These are phyloP conservation scores for Boletellus emodensis DNA, from an alignment of 768 basidiomycete genomes.

Conservation along the genomic window DNA sequence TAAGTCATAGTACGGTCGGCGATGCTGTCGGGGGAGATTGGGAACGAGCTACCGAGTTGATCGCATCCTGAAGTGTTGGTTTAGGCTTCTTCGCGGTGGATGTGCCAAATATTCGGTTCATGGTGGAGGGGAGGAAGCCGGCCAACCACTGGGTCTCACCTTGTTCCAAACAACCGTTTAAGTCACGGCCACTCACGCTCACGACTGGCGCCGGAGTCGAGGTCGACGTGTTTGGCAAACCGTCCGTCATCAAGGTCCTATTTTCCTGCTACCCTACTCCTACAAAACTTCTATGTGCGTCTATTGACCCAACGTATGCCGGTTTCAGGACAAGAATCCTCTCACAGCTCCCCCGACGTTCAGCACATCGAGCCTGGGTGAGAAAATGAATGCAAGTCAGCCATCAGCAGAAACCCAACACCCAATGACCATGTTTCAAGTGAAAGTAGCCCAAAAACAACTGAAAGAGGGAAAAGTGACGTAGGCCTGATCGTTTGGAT, in stretches of 20 bases:
- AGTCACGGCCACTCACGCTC: not conserved
- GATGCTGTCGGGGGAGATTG: not conserved
- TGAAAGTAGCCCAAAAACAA: not conserved
- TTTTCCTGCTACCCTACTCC: not conserved
- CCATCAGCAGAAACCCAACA: not conserved
- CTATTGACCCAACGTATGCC: not conserved
- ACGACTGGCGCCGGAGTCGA: no score
- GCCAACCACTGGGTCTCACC: not conserved
- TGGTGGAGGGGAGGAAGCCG: constrained; percentile 24
- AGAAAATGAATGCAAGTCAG: constrained; percentile 10
- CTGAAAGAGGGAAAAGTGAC: not conserved
- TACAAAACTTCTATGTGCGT: not conserved
- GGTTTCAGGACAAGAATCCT: constrained; percentile 67
- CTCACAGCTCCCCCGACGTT: constrained; percentile 91
- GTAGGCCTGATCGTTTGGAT: not conserved
- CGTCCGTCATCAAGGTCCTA: no score
- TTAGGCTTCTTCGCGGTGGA: constrained; percentile 79
- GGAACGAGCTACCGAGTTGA: constrained; percentile 60
- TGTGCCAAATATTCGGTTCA: constrained; percentile 85
- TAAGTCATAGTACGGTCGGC: constrained; percentile 27
- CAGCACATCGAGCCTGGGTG: constrained; percentile 67
- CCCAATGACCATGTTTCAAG: not conserved
- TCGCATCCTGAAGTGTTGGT: constrained; percentile 88
- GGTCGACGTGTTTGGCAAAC: not conserved
- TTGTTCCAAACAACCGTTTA: not conserved